These are phyloP conservation scores for Coffea humblotiana DNA, from an alignment of 305 asterid genomes.

Conservation along the genomic window DNA sequence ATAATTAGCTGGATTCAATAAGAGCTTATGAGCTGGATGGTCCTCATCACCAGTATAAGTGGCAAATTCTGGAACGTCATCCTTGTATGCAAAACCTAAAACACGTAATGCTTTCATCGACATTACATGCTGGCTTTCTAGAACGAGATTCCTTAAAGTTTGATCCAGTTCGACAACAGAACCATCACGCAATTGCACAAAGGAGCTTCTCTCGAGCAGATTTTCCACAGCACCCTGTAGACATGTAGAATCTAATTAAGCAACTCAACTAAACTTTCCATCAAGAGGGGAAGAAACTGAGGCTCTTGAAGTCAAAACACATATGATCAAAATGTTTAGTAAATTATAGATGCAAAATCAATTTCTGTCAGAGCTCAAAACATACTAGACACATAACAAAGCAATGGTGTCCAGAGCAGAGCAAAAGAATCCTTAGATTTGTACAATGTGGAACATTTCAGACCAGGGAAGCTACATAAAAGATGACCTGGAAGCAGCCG, in stretches of 20 bases:
- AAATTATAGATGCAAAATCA: background rate
- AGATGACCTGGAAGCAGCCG: background rate
- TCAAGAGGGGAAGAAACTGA: background rate
- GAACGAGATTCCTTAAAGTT: slow-evolving; percentile 42
- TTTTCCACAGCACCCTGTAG: slow-evolving; percentile 92
- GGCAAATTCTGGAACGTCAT: slow-evolving; percentile 59
- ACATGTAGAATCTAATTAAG: slow-evolving; percentile 8
- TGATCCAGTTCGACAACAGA: slow-evolving; percentile 61
- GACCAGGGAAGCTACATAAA: background rate
- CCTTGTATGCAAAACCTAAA: slow-evolving; percentile 87
- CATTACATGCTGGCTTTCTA: slow-evolving; percentile 69
- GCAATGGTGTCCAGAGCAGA: background rate
- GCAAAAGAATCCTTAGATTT: background rate
- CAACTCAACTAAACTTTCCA: slow-evolving; percentile 5
- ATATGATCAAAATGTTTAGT: background rate
- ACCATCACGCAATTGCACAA: slow-evolving; percentile 75
- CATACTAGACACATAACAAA: background rate
- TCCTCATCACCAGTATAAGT: slow-evolving; percentile 91
- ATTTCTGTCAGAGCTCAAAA: background rate
- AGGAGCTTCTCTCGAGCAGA: slow-evolving; percentile 78
- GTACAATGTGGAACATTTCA: background rate
- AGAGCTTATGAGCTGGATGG: slow-evolving; percentile 87
- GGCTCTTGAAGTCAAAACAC: background rate
- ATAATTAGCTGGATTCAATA: slow-evolving; percentile 80
- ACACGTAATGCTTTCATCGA: slow-evolving; percentile 80